phyloP scores from a whole-genome alignment of 192 early-diverging fungal species.

The Powellomyces hirtus region DNA sequence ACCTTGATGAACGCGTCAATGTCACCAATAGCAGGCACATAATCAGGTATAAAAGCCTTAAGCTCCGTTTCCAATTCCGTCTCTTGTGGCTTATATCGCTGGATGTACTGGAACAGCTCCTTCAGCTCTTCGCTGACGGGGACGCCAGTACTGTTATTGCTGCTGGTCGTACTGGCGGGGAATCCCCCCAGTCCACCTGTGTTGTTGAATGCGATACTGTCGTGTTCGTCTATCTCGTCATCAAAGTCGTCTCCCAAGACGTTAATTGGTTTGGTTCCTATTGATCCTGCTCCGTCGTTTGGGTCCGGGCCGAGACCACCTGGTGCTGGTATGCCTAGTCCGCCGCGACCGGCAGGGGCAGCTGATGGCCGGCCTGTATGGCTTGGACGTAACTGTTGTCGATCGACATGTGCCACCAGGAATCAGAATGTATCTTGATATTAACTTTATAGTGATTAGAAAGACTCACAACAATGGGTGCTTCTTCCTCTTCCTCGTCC shows the following conservation, averaged over 20 bases:
- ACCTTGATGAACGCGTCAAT: conserved; percentile 68
- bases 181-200: too few relatives aligned
- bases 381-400: background rate
- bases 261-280: too few relatives aligned
- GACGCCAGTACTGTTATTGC: background rate
- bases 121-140: conserved; percentile 42
- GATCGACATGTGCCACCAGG: too few relatives aligned
- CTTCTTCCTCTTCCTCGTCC: conserved; percentile 34
- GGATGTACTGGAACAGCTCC: conserved; percentile 53
- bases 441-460: too few relatives aligned
- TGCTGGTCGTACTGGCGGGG: background rate
- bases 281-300: too few relatives aligned
- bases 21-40: conserved; percentile 61
- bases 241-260: background rate
- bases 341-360: conserved; percentile 11
- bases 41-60: conserved; percentile 59
- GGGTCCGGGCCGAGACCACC: too few relatives aligned
- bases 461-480: background rate
- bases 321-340: too few relatives aligned
- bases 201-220: too few relatives aligned
- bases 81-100: conserved; percentile 52
- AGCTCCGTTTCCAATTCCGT: conserved; percentile 52
- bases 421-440: too few relatives aligned
- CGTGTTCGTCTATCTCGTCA: background rate
- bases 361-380: conserved; percentile 18